Conservation (phyloP, 225 moss, liverwort and hornwort species). For the Bryum argenteum region DNA sequence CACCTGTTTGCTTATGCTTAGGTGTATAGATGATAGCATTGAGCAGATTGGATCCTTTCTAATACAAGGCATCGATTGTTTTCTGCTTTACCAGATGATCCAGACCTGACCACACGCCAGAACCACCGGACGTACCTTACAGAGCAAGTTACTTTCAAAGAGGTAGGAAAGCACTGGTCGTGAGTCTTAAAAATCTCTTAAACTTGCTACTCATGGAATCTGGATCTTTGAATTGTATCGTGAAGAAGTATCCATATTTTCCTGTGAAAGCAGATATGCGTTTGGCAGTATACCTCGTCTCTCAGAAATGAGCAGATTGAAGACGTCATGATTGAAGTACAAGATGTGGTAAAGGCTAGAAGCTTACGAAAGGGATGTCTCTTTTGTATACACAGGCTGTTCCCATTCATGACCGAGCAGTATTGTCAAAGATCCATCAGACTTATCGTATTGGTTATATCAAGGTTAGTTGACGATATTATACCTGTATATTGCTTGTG, state of each 20-base stretch:
- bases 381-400: slow-evolving; percentile 76
- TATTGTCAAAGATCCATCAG: slow-evolving; percentile 92
- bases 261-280: slow-evolving; percentile 54
- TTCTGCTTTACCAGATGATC: slow-evolving; percentile 60
- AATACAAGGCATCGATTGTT: slow-evolving; percentile 17
- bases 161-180: slow-evolving; percentile 53
- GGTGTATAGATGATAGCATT: slow-evolving; percentile 16
- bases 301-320: slow-evolving; percentile 52
- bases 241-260: slow-evolving; percentile 53
- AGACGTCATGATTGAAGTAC: slow-evolving; percentile 51
- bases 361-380: slow-evolving; percentile 59
- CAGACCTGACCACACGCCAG: slow-evolving; percentile 76
- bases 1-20: slow-evolving; percentile 20
- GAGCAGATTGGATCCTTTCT: slow-evolving; percentile 5
- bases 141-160: slow-evolving; percentile 85
- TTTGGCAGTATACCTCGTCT: slow-evolving; percentile 48
- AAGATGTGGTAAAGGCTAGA: slow-evolving; percentile 52
- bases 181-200: slow-evolving; percentile 38
- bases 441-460: slow-evolving; percentile 94
- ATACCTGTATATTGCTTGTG: slow-evolving; percentile 14
- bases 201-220: slow-evolving; percentile 33
- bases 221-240: slow-evolving; percentile 35
- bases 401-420: slow-evolving; percentile 73
- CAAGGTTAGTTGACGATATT: slow-evolving; percentile 59
- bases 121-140: slow-evolving; percentile 74